Conservation (phyloP, 176 grass and related monocot genomes). For the Oryza nivara region DNA sequence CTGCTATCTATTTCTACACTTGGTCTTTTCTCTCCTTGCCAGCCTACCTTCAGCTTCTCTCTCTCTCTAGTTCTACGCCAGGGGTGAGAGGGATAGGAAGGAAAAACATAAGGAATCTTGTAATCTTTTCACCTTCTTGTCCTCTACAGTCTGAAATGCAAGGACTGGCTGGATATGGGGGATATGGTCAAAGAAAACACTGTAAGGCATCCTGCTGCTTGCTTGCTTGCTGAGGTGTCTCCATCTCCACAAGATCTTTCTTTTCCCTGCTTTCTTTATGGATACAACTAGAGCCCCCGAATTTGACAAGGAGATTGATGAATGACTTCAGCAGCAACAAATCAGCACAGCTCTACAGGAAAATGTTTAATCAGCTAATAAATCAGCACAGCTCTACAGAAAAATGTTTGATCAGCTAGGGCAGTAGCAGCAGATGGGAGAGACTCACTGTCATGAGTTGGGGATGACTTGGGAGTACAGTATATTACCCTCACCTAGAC, state of each 20-base stretch:
- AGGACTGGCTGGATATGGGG: slow-evolving; percentile 70
- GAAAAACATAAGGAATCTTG: slow-evolving; percentile 83
- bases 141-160: slow-evolving; percentile 66
- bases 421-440: slow-evolving; percentile 9
- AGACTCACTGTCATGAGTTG: neutral
- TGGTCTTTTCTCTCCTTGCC: slow-evolving; percentile 54
- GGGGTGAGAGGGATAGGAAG: slow-evolving; percentile 6
- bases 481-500: slow-evolving; percentile 39
- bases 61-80: slow-evolving; percentile 12
- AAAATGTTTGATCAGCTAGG: slow-evolving; percentile 19
- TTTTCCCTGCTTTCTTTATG: neutral
- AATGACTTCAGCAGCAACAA: slow-evolving; percentile 46
- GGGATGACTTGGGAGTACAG: neutral
- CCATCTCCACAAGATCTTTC: slow-evolving; percentile 38
- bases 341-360: slow-evolving; percentile 14
- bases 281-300: neutral
- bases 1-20: slow-evolving; percentile 65
- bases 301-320: slow-evolving; percentile 36
- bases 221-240: slow-evolving; percentile 44
- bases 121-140: slow-evolving; percentile 86
- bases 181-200: slow-evolving; percentile 76
- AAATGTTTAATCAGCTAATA: slow-evolving; percentile 30
- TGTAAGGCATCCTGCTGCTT: slow-evolving; percentile 65
- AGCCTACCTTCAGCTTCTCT: slow-evolving; percentile 55
- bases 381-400: slow-evolving; percentile 23